Conservation (phyloP, 257 asterid genomes). For the Jasminum sambac region DNA sequence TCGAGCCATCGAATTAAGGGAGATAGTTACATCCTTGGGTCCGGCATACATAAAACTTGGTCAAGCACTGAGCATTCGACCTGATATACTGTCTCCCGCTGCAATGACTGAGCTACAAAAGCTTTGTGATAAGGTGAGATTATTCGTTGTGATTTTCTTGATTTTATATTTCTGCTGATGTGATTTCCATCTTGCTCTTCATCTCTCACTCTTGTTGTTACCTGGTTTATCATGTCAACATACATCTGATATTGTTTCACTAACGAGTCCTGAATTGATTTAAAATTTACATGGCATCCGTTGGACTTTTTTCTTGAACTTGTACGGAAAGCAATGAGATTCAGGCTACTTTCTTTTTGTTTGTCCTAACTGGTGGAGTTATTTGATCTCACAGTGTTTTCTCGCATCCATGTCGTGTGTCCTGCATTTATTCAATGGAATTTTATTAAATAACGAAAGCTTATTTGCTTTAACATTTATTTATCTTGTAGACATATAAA, state of each 20-base stretch:
- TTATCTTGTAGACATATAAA: neutral
- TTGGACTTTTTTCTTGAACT: neutral
- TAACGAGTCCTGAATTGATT: neutral
- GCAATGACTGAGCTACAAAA: slow-evolving; percentile 97
- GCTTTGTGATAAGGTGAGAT: slow-evolving; percentile 96
- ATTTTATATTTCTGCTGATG: slow-evolving; percentile 14
- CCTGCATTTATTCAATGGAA: neutral
- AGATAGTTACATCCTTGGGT: slow-evolving; percentile 95
- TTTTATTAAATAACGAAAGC: neutral
- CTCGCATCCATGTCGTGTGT: neutral
- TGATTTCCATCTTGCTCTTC: neutral
- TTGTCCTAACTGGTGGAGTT: neutral
- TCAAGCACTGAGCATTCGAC: slow-evolving; percentile 98
- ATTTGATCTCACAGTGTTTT: neutral
- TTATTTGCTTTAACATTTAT: neutral
- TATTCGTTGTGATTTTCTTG: slow-evolving; percentile 3
- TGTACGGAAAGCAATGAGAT: neutral
- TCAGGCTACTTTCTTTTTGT: neutral
- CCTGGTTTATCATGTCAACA: neutral
- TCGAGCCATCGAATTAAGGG: slow-evolving; percentile 95
- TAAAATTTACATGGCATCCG: neutral
- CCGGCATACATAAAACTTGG: slow-evolving; percentile 99
- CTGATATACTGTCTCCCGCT: slow-evolving; percentile 86
- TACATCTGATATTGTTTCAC: neutral
- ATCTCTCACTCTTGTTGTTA: neutral